A percentile compares a stretch with the other conserved stretches of the same genome.
Evolutionary conservation across 345 rosid genomes (phyloP).

Genomic region (Hibiscus mutabilis): DNA sequence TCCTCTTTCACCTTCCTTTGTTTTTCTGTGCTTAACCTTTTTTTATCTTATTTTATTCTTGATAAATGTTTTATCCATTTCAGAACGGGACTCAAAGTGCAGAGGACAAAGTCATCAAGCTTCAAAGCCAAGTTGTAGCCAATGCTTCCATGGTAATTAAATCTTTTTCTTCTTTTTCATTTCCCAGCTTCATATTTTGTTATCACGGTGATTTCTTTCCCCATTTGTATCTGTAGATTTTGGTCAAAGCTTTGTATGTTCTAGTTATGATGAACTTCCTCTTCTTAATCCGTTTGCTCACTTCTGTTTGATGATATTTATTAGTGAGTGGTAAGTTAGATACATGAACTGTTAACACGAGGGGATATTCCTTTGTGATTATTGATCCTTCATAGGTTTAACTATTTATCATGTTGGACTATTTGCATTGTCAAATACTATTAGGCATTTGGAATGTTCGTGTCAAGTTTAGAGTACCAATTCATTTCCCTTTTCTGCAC

Average conservation of each 20-base stretch:
- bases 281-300: not conserved
- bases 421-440: not conserved
- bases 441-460: not conserved
- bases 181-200: not conserved
- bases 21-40: not conserved
- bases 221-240: not conserved
- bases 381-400: not conserved
- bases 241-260: not conserved
- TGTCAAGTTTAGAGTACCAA: not conserved
- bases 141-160: conserved; percentile 63
- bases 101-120: conserved; percentile 39
- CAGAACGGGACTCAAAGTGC: conserved; percentile 48
- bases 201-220: not conserved
- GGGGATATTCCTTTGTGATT: not conserved
- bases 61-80: not conserved
- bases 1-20: not conserved
- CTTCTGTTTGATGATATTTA: not conserved
- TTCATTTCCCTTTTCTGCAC: not conserved
- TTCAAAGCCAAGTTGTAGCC: conserved; percentile 60
- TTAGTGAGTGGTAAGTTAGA: not conserved
- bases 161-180: not conserved
- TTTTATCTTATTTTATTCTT: not conserved
- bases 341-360: not conserved
- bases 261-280: not conserved
- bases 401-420: not conserved